A percentile compares a stretch with the other conserved stretches of the same genome.
Conservation (phyloP, 805 yeast genomes). For the Wickerhamomyces queroliae region DNA sequence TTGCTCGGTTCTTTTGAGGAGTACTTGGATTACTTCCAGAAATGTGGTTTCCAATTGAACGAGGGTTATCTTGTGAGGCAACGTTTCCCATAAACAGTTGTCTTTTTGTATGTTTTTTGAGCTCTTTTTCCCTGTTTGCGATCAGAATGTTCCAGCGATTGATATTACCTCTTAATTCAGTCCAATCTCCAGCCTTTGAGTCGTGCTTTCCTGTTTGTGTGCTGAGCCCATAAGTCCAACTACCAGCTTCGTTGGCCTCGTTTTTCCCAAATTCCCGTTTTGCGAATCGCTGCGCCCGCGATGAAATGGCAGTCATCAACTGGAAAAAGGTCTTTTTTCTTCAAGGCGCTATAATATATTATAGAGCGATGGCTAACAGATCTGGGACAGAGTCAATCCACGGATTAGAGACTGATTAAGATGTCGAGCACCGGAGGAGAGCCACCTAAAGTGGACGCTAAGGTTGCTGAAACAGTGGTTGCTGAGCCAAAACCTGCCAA, state of each 20-base stretch:
- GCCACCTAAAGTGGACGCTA: background rate
- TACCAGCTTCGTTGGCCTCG: too few relatives aligned
- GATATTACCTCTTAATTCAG: too few relatives aligned
- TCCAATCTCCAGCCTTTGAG: too few relatives aligned
- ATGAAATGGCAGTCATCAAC: too few relatives aligned
- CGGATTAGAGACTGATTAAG: background rate
- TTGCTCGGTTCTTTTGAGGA: background rate
- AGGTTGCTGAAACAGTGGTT: background rate
- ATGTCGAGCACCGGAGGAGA: background rate
- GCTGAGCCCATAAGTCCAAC: too few relatives aligned
- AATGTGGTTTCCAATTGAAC: background rate
- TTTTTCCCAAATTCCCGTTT: too few relatives aligned
- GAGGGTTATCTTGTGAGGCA: constrained; percentile 10
- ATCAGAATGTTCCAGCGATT: too few relatives aligned
- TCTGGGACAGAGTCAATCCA: background rate
- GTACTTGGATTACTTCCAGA: background rate
- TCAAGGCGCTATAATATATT: background rate
- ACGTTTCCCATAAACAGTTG: constrained; percentile 12
- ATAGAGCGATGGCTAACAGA: background rate
- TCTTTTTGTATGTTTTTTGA: too few relatives aligned
- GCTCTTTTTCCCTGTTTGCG: too few relatives aligned
- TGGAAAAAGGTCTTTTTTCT: too few relatives aligned
- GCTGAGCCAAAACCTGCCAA: background rate
- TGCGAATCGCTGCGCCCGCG: too few relatives aligned
- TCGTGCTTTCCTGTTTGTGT: too few relatives aligned